Evolutionary conservation across 225 moss, liverwort and hornwort genomes (phyloP), one percentile per base, ranked within the genome.

Genomic region (Sphagnum tenellum): DNA sequence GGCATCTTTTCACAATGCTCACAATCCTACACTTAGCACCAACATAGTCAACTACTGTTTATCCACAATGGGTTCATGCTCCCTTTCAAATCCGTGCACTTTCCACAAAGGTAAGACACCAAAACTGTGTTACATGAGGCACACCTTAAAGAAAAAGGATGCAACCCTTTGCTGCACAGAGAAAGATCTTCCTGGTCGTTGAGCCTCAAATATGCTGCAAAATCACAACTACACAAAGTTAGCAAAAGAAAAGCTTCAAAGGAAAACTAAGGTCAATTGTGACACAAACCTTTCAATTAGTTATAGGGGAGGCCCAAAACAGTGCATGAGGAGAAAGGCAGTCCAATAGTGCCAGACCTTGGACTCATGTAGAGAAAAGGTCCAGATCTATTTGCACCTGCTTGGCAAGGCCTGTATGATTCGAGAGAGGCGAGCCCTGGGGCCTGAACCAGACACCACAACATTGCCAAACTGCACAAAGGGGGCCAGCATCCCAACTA

Each of bases 401-500:
- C 92, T 98, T 65, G 96, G 96, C 51, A 98, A 74, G 46, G 92
- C 92, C 68, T 90, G 92, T 62, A 98, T 92, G 57, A 84, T 87
- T 58, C 87, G 87, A 8, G 92, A 86, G 4, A 98, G 77, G 5
- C 75, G 76, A 5, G 81, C 92, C 67, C 75, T 73, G 12, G 81
- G 67, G 5, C 89, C 87, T 47, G 59, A 70, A 5, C 82, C 88
- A 8, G 71, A 44, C 50, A 75, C 8, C 6, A 9, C 9, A 9
- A 57, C 63, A 13, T 50, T 60, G 47, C 75, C 71, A 9, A 96
- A 92, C 13, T 70, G 74, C 10, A 96, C 89, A 57, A 73, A 90
- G 3, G 96, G 96, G n/a, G 96, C 96, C 49, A 96, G 74, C 78
- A 96, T 78, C 54, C 96, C 96, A 1, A 96, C 96, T 47, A 96